These are phyloP conservation scores for Haematococcus sp. DNA, from an alignment of 139 green algal genomes.

Conservation along the genomic window DNA sequence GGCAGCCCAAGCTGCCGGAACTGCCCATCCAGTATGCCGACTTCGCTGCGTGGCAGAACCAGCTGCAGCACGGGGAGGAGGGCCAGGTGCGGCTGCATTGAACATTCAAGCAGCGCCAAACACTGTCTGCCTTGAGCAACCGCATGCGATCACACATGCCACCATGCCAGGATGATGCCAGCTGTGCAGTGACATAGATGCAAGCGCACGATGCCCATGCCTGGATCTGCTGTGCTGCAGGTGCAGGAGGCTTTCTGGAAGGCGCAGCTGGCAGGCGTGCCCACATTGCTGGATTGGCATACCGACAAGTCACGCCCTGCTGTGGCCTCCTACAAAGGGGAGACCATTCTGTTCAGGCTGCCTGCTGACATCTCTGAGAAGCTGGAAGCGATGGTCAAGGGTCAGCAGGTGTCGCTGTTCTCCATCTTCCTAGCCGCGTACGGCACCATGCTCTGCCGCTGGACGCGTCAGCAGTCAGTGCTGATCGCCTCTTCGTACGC, in stretches of 20 bases:
- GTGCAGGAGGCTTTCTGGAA: background rate
- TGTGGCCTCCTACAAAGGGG: background rate
- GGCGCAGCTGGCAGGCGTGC: background rate
- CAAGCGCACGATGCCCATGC: no score
- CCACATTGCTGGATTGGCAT: background rate
- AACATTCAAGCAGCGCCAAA: no score
- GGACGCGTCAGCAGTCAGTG: background rate
- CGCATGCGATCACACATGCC: no score
- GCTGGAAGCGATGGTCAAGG: no score
- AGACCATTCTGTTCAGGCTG: background rate
- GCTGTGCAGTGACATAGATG: no score
- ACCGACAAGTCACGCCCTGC: background rate
- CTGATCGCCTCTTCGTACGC: slow-evolving; percentile 7
- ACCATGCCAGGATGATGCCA: no score
- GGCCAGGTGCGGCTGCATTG: background rate
- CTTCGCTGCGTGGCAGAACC: background rate
- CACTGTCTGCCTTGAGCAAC: no score
- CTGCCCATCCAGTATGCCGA: slow-evolving; percentile 10
- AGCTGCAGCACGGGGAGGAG: background rate
- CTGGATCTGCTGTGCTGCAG: no score
- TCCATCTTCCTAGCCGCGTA: background rate
- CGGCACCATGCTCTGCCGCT: background rate
- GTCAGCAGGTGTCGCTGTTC: no score
- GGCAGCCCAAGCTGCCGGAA: background rate
- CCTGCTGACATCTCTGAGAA: no score